A percentile compares a stretch with the other conserved stretches of the same genome.
These are phyloP conservation scores for Rubia tinctorum DNA, from an alignment of 305 asterid genomes.

Conservation along the genomic window DNA sequence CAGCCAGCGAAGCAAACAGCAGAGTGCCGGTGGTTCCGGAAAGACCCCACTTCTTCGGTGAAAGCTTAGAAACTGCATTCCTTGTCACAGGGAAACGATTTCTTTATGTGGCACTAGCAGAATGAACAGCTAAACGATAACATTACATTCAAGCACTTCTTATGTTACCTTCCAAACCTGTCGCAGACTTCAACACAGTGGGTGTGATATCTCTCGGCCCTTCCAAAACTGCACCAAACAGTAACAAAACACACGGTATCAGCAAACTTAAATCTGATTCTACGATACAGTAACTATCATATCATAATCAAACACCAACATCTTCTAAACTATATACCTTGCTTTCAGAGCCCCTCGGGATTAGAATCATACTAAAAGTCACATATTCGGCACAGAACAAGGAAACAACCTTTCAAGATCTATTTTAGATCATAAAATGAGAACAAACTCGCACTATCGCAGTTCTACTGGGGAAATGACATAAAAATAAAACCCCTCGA, in stretches of 20 bases:
- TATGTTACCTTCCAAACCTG: constrained; percentile 85
- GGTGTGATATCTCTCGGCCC: constrained; percentile 95
- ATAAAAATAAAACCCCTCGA: too few species aligned
- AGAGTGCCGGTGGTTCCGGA: constrained; percentile 69
- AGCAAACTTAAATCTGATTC: too few species aligned
- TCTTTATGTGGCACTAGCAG: neutral
- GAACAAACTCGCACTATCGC: too few species aligned
- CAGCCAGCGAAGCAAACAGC: constrained; percentile 60
- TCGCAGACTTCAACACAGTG: constrained; percentile 63
- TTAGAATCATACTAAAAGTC: neutral
- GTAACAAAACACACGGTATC: too few species aligned
- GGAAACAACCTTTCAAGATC: too few species aligned
- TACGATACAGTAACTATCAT: neutral
- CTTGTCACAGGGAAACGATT: neutral
- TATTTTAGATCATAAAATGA: too few species aligned
- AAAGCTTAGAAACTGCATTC: constrained; percentile 68
- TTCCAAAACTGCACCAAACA: constrained; percentile 64
- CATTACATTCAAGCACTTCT: neutral
- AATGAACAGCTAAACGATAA: neutral
- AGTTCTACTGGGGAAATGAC: too few species aligned
- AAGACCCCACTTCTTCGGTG: constrained; percentile 98
- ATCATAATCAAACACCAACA: neutral
- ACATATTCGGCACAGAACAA: too few species aligned
- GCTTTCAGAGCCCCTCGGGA: too few species aligned
- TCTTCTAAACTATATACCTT: neutral